Evolutionary conservation across 192 early-diverging fungal species (phyloP).

Genomic region (Chytriomyces confervae): DNA sequence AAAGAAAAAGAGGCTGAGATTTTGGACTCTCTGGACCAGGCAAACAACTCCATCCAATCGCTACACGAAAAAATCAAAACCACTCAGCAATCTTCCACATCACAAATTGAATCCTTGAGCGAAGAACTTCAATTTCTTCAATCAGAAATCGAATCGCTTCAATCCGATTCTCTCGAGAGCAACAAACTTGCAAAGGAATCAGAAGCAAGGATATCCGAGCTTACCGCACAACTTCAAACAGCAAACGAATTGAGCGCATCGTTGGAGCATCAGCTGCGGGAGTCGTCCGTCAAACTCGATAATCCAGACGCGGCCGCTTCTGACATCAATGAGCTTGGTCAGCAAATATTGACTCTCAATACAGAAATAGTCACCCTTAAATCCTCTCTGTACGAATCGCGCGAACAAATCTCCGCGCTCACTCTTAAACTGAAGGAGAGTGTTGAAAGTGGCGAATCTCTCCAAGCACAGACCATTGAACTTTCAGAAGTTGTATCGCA

Average conservation of each 20-base stretch:
- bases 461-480: too few species aligned
- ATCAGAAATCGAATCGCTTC: slow-evolving; percentile 7
- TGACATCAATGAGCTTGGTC: background rate
- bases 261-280: background rate
- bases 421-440: too few species aligned
- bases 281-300: background rate
- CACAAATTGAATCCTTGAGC: background rate
- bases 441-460: too few species aligned
- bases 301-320: background rate
- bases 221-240: background rate
- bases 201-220: background rate
- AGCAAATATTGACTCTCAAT: background rate
- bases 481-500: too few species aligned
- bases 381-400: background rate
- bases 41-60: background rate
- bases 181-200: background rate
- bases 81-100: background rate
- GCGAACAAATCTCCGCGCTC: background rate
- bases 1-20: background rate
- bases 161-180: background rate
- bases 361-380: background rate
- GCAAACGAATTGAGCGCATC: background rate
- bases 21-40: background rate
- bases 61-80: background rate
- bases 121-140: slow-evolving; percentile 14